A percentile compares a stretch with the other conserved stretches of the same genome.
phyloP scores from a whole-genome alignment of 2,329 filamentous ascomycete species.

The Apiospora aurea region DNA sequence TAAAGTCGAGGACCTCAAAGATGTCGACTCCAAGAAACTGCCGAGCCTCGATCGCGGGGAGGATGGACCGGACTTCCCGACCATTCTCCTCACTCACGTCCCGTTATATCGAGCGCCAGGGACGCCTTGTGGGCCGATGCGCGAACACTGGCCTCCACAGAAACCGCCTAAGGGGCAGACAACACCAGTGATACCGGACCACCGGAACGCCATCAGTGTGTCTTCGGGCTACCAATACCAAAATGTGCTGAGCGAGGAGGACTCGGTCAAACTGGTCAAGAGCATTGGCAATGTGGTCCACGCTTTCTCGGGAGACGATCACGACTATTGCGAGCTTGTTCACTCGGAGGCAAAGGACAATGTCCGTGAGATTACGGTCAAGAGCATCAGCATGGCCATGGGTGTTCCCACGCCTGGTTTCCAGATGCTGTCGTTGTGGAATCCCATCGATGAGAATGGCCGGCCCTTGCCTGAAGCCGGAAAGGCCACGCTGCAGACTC shows the following conservation, averaged over 20 bases:
- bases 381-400: slow-evolving; percentile 96
- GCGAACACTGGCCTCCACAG: slow-evolving; percentile 82
- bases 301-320: slow-evolving; percentile 94
- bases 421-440: slow-evolving; percentile 88
- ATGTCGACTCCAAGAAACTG: slow-evolving; percentile 51
- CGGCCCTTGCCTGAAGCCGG: slow-evolving; percentile 53
- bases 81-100: slow-evolving; percentile 89
- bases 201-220: slow-evolving; percentile 80
- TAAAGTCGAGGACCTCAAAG: slow-evolving; percentile 62
- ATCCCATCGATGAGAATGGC: slow-evolving; percentile 75
- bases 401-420: slow-evolving; percentile 89
- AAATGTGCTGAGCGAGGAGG: slow-evolving; percentile 81
- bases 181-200: slow-evolving; percentile 63
- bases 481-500: slow-evolving; percentile 77
- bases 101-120: slow-evolving; percentile 83
- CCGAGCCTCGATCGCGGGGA: slow-evolving; percentile 51
- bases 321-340: slow-evolving; percentile 93
- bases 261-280: slow-evolving; percentile 78
- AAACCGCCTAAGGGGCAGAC: slow-evolving; percentile 66
- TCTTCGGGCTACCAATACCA: slow-evolving; percentile 92
- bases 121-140: slow-evolving; percentile 85
- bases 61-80: slow-evolving; percentile 72
- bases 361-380: slow-evolving; percentile 88
- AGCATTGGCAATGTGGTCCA: slow-evolving; percentile 83
- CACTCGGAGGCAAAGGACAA: slow-evolving; percentile 74